phyloP scores from a whole-genome alignment of 78 protist species.

The Trichosphaerium sp. region DNA sequence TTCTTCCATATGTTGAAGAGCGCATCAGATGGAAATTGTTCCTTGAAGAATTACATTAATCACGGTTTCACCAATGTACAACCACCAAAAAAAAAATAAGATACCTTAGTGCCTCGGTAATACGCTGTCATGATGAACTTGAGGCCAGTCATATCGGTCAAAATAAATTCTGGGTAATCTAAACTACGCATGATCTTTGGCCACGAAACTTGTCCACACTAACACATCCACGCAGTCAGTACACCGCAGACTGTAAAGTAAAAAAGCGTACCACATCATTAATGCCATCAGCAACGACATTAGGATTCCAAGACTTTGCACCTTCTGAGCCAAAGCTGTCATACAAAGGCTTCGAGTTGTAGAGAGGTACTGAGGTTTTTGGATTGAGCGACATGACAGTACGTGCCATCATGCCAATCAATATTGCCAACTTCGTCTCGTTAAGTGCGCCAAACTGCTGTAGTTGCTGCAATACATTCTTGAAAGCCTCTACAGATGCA shows the following conservation, averaged over 20 bases:
- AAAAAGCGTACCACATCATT: slow-evolving; percentile 11
- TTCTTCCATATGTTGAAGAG: slow-evolving; percentile 51
- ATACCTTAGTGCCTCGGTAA: slow-evolving; percentile 12
- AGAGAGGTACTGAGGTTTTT: background rate
- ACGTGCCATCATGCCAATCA: slow-evolving; percentile 23
- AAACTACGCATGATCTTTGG: slow-evolving; percentile 19
- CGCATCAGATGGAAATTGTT: slow-evolving; percentile 32
- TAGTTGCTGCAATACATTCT: no score
- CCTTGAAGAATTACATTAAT: background rate
- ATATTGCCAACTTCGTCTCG: slow-evolving; percentile 24
- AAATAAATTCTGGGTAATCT: slow-evolving; percentile 27
- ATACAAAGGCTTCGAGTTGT: background rate
- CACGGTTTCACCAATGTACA: no score
- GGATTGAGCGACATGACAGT: no score
- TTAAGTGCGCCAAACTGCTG: slow-evolving; percentile 18
- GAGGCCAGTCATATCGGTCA: slow-evolving; percentile 25
- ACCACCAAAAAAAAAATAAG: background rate
- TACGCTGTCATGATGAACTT: slow-evolving; percentile 28
- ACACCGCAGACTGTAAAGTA: background rate
- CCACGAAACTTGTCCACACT: slow-evolving; percentile 24
- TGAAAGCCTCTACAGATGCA: no score
- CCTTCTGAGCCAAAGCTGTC: background rate
- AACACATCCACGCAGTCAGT: background rate
- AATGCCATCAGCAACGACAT: slow-evolving; percentile 25
- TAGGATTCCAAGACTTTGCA: slow-evolving; percentile 20